Evolutionary conservation across 306 rosid genomes (phyloP), one percentile per base, ranked within the genome.

Genomic region (Senna tora): DNA sequence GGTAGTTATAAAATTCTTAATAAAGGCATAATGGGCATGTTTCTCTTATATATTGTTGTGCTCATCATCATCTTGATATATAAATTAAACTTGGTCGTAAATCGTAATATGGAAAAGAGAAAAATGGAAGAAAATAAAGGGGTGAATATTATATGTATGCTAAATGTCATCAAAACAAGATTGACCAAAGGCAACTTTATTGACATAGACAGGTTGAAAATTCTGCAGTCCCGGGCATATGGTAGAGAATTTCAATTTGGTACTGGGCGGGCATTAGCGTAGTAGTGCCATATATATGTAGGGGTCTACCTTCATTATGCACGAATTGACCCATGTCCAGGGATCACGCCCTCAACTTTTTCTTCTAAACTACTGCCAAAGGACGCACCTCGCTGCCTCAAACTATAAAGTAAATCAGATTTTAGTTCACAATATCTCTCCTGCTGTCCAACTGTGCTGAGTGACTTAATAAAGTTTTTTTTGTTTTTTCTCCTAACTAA

Each of bases 281-380:
- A 71, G 73, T 71, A 36, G 39, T 36, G 82, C 63, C 45, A 52
- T 36, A 36, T 33, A 45, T 16, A 8, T 28, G 42, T 55, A 64
- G 82, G 81, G 77, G 82, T 71, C 82, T 71, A 71, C 77, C 69
- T 71, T 72, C 74, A 71, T 72, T 64, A 78, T 78, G 71, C 69
- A 45, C 45, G 32, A 71, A 54, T 72, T 71, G 73, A 71, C 68
- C 73, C 45, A 45, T 63, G 56, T 65, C 67, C 15, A 54, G 21
- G 14, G 22, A 71, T 77, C 77, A 11, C 55, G 8, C 20, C 73
- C 77, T 46, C 60, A 7, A 33, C 82, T 38, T 69, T 70, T 50
- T 33, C 11, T 17, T 36, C 6, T 61, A 77, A 76, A 36, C 19
- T 39, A 74, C 75, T 13, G 25, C 9, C 49, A 17, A 59, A 69